phyloP scores from a whole-genome alignment of 805 yeast genomes.

The Spathaspora girioi region DNA sequence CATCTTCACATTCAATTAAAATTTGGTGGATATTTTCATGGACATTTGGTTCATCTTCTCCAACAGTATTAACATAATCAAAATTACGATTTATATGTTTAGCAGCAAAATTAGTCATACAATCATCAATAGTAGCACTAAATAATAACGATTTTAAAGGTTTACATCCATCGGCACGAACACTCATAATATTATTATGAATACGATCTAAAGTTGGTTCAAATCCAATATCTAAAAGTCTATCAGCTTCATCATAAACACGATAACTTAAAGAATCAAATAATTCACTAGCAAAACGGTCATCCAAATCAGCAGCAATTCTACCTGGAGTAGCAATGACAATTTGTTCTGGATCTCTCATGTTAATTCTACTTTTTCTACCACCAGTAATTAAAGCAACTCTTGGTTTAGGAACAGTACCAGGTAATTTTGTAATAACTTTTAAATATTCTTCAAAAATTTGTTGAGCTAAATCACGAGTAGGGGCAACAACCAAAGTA shows the following conservation, averaged over 20 bases:
- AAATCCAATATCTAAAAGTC: slow-evolving; percentile 79
- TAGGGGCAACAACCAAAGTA: slow-evolving; percentile 76
- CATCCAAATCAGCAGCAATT: slow-evolving; percentile 56
- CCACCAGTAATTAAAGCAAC: slow-evolving; percentile 70
- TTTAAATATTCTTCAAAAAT: slow-evolving; percentile 62
- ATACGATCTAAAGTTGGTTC: slow-evolving; percentile 60
- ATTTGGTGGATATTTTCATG: slow-evolving; percentile 77
- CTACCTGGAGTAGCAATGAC: slow-evolving; percentile 91
- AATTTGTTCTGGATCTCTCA: slow-evolving; percentile 47
- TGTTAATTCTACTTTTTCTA: slow-evolving; percentile 30
- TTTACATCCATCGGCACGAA: slow-evolving; percentile 22
- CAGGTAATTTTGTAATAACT: slow-evolving; percentile 25
- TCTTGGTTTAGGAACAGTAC: slow-evolving; percentile 13
- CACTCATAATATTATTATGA: slow-evolving; percentile 42
- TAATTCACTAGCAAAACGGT: slow-evolving; percentile 39
- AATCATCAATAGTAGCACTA: slow-evolving; percentile 81
- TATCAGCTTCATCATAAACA: slow-evolving; percentile 90
- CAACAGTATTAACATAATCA: slow-evolving; percentile 69
- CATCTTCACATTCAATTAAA: slow-evolving; percentile 48
- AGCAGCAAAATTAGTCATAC: slow-evolving; percentile 64
- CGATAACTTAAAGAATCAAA: slow-evolving; percentile 58
- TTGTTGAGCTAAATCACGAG: slow-evolving; percentile 87
- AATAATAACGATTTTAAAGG: slow-evolving; percentile 67
- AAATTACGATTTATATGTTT: slow-evolving; percentile 51
- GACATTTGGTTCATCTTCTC: slow-evolving; percentile 63